A percentile compares a stretch with the other conserved stretches of the same genome.
phyloP scores from a whole-genome alignment of 176 grass and related monocot genomes.

The Triticum dicoccoides region DNA sequence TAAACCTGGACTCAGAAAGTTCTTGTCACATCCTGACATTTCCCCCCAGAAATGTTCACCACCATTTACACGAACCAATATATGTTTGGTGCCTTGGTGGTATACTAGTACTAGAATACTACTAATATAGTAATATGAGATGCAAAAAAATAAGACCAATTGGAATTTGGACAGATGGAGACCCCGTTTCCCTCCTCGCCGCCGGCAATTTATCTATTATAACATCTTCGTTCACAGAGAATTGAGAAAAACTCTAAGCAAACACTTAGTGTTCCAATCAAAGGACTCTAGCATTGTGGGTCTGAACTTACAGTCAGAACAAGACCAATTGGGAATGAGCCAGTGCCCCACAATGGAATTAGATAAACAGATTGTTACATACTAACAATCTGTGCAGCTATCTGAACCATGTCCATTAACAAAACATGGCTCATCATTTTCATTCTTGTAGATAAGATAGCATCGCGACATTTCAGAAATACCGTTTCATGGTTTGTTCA shows the following conservation, averaged over 20 bases:
- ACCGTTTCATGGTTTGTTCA: neutral
- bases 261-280: neutral
- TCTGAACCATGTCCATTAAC: neutral
- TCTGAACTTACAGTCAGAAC: neutral
- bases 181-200: too few relatives aligned
- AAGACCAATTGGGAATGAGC: neutral
- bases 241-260: neutral
- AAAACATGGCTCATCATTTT: neutral
- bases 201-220: neutral
- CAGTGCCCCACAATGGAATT: neutral
- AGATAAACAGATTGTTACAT: neutral
- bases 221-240: neutral
- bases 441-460: neutral
- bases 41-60: neutral
- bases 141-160: too few relatives aligned
- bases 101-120: too few relatives aligned
- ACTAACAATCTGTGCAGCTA: neutral
- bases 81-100: too few relatives aligned
- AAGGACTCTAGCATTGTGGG: neutral
- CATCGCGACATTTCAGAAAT: neutral
- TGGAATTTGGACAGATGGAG: too few relatives aligned
- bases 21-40: too few relatives aligned
- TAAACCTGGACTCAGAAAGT: too few relatives aligned
- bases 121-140: too few relatives aligned
- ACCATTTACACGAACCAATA: too few relatives aligned